phyloP scores from a whole-genome alignment of 169 alveolate species.

The Plasmodium chabaudi region DNA sequence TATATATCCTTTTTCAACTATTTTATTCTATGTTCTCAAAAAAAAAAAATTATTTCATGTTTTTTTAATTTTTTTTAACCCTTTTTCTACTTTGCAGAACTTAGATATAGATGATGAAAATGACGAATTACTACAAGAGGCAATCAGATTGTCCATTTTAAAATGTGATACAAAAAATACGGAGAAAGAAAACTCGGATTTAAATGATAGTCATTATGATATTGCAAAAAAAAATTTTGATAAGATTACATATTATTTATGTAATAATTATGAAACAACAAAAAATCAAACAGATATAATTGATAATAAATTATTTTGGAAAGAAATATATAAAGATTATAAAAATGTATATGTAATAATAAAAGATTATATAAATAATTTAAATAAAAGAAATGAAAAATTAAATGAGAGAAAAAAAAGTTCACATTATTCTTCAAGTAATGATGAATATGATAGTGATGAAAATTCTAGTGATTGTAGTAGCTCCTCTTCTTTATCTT shows the following conservation, averaged over 20 bases:
- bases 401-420: conserved; percentile 44
- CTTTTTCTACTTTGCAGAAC: neutral
- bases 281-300: conserved; percentile 56
- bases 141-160: conserved; percentile 59
- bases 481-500: conserved; percentile 52
- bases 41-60: too few relatives aligned
- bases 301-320: conserved; percentile 72
- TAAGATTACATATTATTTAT: conserved; percentile 49
- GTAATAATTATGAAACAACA: conserved; percentile 59
- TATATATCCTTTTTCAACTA: too few relatives aligned
- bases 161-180: conserved; percentile 11
- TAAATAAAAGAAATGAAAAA: conserved; percentile 67
- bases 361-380: conserved; percentile 54
- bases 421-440: conserved; percentile 17
- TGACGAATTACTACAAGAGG: conserved; percentile 75
- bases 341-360: conserved; percentile 50
- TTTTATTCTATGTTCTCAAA: too few relatives aligned
- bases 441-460: conserved; percentile 54
- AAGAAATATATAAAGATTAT: conserved; percentile 70
- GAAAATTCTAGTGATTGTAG: conserved; percentile 51
- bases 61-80: too few relatives aligned
- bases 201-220: conserved; percentile 28
- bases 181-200: neutral
- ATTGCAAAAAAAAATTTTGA: conserved; percentile 46
- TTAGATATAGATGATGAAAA: conserved; percentile 51